Percentiles rank a stretch among this genome's conserved stretches.
phyloP scores from a whole-genome alignment of 495 filamentous ascomycete genomes.

The Daldinia childiae region DNA sequence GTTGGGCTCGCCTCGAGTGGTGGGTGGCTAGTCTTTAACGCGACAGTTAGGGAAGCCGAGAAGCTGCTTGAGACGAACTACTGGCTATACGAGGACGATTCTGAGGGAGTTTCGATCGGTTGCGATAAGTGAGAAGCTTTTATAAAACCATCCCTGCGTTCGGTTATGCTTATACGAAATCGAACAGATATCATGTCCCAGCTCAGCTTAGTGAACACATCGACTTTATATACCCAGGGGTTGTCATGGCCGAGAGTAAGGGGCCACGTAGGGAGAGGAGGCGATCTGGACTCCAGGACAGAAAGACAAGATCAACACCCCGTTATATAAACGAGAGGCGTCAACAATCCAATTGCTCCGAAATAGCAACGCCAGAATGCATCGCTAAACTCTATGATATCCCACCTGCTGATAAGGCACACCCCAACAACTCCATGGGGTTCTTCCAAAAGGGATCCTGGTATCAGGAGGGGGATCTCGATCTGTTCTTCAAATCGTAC shows the following conservation, averaged over 20 bases:
- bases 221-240: not conserved
- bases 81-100: slow-evolving; percentile 60
- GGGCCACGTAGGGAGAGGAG: not conserved
- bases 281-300: not conserved
- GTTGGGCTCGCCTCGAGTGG: slow-evolving; percentile 26
- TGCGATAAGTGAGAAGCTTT: slow-evolving; percentile 10
- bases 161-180: not conserved
- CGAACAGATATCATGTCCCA: not conserved
- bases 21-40: not conserved
- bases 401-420: slow-evolving; percentile 29
- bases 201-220: not conserved
- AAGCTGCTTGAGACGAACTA: slow-evolving; percentile 48
- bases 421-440: slow-evolving; percentile 31
- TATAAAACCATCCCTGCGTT: not conserved
- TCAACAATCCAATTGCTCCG: not conserved
- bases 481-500: not conserved
- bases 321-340: not conserved
- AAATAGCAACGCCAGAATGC: not conserved
- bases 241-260: not conserved
- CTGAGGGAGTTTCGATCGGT: slow-evolving; percentile 17
- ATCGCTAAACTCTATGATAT: slow-evolving; percentile 6
- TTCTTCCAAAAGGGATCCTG: slow-evolving; percentile 44
- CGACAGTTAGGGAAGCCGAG: not conserved
- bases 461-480: not conserved
- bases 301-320: not conserved